phyloP scores from a whole-genome alignment of 306 rosid genomes.

The Gynostemma pentaphyllum region DNA sequence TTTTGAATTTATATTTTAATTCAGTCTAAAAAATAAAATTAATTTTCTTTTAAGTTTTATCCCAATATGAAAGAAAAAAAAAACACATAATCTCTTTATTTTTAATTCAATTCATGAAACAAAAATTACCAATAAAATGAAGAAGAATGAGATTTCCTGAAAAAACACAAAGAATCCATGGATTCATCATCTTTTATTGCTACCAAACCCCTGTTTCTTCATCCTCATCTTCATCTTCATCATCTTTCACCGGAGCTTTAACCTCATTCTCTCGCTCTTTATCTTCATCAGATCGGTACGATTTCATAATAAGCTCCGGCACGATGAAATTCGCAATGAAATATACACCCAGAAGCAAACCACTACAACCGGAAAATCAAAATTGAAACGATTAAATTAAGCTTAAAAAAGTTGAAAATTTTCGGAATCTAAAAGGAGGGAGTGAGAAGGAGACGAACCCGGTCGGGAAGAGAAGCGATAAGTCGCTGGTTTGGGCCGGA shows the following conservation, averaged over 20 bases:
- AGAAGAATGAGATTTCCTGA: no score
- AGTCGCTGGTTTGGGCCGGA: constrained; percentile 1
- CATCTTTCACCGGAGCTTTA: background rate
- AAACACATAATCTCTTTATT: no score
- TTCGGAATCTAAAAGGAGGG: background rate
- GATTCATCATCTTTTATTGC: background rate
- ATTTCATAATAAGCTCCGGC: background rate
- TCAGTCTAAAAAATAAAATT: no score
- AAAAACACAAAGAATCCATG: background rate
- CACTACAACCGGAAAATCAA: background rate
- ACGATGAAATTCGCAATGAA: background rate
- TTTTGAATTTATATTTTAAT: no score
- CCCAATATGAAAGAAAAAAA: no score
- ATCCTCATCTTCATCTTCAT: background rate
- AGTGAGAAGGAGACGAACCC: background rate
- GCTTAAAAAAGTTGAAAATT: background rate
- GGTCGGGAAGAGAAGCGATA: background rate
- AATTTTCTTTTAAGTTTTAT: no score
- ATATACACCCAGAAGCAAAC: constrained; percentile 2
- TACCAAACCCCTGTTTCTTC: background rate
- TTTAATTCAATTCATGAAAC: no score
- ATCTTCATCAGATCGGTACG: background rate
- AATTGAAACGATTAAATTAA: background rate
- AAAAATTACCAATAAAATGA: no score
- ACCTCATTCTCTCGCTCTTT: background rate